Evolutionary conservation across 129 eudicot species (phyloP).

Genomic region (Scalesia atractyloides): DNA sequence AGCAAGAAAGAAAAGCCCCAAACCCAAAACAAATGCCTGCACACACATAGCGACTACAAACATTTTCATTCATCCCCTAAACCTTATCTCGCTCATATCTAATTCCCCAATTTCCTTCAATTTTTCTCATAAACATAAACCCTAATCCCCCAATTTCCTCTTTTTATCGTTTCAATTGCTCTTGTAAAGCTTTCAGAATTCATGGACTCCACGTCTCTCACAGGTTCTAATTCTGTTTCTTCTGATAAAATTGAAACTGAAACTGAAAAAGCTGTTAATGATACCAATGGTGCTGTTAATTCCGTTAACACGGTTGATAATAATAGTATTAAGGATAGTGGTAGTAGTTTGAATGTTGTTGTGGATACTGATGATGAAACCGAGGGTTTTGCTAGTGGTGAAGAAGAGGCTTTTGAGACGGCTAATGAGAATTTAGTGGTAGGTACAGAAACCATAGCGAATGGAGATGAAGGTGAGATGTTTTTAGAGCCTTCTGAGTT

Average conservation of each 20-base stretch:
- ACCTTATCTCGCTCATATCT: constrained; percentile 34
- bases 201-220: constrained; percentile 45
- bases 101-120: no score
- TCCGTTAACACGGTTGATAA: constrained; percentile 19
- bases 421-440: constrained; percentile 30
- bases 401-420: constrained; percentile 59
- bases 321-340: constrained; percentile 5
- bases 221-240: constrained; percentile 48
- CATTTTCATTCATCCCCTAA: constrained; percentile 18
- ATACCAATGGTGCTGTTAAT: constrained; percentile 23
- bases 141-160: constrained; percentile 28
- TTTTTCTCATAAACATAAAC: constrained; percentile 29
- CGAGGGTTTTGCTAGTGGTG: constrained; percentile 68
- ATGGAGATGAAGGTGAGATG: constrained; percentile 31
- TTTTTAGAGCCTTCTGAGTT: constrained; percentile 43
- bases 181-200: background rate
- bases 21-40: constrained; percentile 4
- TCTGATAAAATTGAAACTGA: constrained; percentile 23
- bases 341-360: constrained; percentile 23
- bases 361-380: constrained; percentile 37
- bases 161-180: background rate
- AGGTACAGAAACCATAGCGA: constrained; percentile 32
- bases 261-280: constrained; percentile 15
- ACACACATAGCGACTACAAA: constrained; percentile 18
- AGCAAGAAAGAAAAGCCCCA: constrained; percentile 21